Evolutionary conservation across 2,329 filamentous ascomycete species (phyloP).

Genomic region (Zasmidium cellare): DNA sequence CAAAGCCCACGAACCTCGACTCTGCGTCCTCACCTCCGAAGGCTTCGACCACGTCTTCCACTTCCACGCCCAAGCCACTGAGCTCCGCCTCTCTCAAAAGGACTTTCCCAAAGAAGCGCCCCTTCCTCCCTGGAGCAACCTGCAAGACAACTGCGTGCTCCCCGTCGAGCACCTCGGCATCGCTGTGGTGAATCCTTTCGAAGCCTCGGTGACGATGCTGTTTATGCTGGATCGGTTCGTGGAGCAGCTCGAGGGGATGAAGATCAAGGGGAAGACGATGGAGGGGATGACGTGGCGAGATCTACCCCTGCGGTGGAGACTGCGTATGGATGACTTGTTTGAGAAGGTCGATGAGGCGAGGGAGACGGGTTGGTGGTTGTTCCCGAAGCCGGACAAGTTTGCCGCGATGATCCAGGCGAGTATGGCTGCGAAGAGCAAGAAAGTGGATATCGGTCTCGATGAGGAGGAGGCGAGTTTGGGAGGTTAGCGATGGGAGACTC

Average conservation of each 20-base stretch:
- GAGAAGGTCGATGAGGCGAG: neutral
- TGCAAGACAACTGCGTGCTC: no score
- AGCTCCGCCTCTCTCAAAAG: neutral
- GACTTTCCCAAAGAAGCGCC: neutral
- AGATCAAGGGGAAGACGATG: neutral
- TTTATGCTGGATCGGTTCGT: neutral
- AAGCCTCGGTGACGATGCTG: neutral
- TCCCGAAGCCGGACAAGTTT: neutral
- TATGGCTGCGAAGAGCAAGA: no score
- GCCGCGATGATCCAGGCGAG: no score
- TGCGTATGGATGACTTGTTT: neutral
- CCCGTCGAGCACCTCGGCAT: no score
- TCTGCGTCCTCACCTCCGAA: neutral
- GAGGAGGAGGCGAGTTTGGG: no score
- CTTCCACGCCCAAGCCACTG: neutral
- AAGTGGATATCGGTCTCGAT: no score
- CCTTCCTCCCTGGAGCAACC: no score
- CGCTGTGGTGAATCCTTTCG: neutral
- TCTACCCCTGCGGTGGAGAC: neutral
- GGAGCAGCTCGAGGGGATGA: neutral
- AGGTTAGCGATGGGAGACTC: no score
- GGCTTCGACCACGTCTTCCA: neutral
- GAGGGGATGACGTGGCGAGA: neutral
- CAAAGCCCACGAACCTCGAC: neutral
- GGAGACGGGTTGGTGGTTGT: neutral